Evolutionary conservation across 108 stramenopile genomes (phyloP).

Genomic region (Craspedostauros australis): DNA sequence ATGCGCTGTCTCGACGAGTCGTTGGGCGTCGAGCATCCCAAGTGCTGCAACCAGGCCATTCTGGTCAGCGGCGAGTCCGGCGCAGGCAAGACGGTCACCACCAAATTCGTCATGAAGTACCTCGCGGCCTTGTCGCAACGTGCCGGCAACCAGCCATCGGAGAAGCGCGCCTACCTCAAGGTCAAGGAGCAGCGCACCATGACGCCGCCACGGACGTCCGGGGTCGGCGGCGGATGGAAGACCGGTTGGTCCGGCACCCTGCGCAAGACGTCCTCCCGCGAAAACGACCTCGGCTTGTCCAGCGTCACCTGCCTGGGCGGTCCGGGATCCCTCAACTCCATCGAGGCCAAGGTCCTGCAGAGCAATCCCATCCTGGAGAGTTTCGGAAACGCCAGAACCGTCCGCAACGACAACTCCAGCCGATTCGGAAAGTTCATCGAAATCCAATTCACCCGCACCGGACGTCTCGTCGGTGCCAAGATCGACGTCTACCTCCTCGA

Average conservation of each 20-base stretch:
- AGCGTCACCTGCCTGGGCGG: slow-evolving; percentile 12
- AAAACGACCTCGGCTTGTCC: slow-evolving; percentile 20
- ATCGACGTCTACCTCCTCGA: slow-evolving; percentile 93
- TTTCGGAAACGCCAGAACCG: slow-evolving; percentile 93
- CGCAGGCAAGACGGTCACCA: slow-evolving; percentile 97
- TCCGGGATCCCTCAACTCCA: slow-evolving; percentile 24
- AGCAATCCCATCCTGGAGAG: slow-evolving; percentile 95
- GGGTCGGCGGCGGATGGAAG: neutral
- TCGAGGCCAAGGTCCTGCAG: slow-evolving; percentile 84
- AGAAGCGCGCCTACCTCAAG: slow-evolving; percentile 35
- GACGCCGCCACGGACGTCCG: neutral
- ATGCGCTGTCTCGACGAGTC: slow-evolving; percentile 48
- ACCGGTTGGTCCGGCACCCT: neutral
- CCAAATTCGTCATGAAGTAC: slow-evolving; percentile 95
- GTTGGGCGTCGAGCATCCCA: slow-evolving; percentile 16
- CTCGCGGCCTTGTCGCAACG: slow-evolving; percentile 75
- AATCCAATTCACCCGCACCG: slow-evolving; percentile 68
- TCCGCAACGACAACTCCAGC: slow-evolving; percentile 82
- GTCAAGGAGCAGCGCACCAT: slow-evolving; percentile 6
- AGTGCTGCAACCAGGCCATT: slow-evolving; percentile 49
- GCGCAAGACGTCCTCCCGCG: neutral
- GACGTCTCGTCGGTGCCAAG: slow-evolving; percentile 67
- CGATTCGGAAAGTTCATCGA: slow-evolving; percentile 94
- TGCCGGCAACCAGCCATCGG: slow-evolving; percentile 26
- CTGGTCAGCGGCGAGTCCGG: slow-evolving; percentile 88